Evolutionary conservation across 805 yeast species (phyloP).

Genomic region (Spathaspora boniae): DNA sequence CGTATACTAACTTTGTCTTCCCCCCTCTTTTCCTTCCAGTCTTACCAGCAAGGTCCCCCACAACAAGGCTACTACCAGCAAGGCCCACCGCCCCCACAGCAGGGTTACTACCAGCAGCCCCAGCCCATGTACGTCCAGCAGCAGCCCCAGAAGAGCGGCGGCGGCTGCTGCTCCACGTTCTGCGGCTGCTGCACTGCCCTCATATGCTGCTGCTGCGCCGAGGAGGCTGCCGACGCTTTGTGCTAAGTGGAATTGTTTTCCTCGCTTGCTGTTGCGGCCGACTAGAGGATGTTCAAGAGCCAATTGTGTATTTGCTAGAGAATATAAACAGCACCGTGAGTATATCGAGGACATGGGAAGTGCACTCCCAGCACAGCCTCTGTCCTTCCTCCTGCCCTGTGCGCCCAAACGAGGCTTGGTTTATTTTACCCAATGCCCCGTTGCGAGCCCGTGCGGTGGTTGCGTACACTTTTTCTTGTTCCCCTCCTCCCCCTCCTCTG

Average conservation of each 20-base stretch:
- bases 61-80: conserved; percentile 25
- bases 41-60: conserved; percentile 17
- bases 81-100: conserved; percentile 24
- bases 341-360: too few species aligned
- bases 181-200: conserved; percentile 40
- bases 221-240: conserved; percentile 15
- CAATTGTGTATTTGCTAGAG: not conserved
- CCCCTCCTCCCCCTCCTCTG: too few species aligned
- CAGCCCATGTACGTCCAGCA: conserved; percentile 45
- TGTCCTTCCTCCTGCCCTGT: too few species aligned
- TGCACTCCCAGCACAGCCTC: too few species aligned
- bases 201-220: conserved; percentile 34
- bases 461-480: too few species aligned
- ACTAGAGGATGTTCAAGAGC: too few species aligned
- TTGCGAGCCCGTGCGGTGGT: too few species aligned
- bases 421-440: too few species aligned
- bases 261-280: not conserved
- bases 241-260: conserved; percentile 2
- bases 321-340: not conserved
- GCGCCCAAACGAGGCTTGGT: too few species aligned
- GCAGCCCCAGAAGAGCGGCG: conserved; percentile 23
- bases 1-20: conserved; percentile 11
- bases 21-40: conserved; percentile 9
- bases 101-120: conserved; percentile 35
- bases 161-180: conserved; percentile 31